phyloP scores from a whole-genome alignment of 2,329 filamentous ascomycete species.

The Colletotrichum cordylinicola region DNA sequence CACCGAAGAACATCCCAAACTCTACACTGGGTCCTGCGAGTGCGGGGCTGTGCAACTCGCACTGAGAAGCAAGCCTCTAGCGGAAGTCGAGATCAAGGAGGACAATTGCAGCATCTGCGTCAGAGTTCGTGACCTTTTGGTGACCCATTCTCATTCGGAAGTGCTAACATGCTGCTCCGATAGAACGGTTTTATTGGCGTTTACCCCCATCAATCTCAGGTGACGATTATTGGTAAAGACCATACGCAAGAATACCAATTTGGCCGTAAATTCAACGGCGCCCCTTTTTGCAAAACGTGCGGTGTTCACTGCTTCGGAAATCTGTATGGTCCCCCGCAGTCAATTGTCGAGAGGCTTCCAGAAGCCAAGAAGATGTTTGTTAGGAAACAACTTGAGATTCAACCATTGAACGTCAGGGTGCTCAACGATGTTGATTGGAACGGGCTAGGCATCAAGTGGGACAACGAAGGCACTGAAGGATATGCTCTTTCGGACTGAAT shows the following conservation, averaged over 20 bases:
- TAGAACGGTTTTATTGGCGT: constrained; percentile 32
- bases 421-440: constrained; percentile 7
- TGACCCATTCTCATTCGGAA: neutral
- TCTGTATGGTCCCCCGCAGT: constrained; percentile 33
- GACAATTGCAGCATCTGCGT: constrained; percentile 40
- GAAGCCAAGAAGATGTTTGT: constrained; percentile 28
- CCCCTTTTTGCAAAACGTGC: constrained; percentile 30
- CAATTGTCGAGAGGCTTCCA: constrained; percentile 30
- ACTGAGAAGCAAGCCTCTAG: constrained; percentile 31
- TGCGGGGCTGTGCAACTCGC: constrained; percentile 29
- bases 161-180: accelerated
- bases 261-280: constrained; percentile 25
- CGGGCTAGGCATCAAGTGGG: neutral
- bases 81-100: constrained; percentile 46
- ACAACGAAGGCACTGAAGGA: constrained; percentile 2
- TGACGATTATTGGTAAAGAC: constrained; percentile 29
- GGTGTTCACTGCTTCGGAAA: constrained; percentile 32
- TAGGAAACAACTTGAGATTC: constrained; percentile 12
- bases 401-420: constrained; percentile 18
- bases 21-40: constrained; percentile 29
- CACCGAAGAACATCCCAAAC: neutral
- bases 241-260: constrained; percentile 30
- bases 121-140: constrained; percentile 24
- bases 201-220: constrained; percentile 32
- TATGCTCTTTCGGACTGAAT: neutral